Evolutionary conservation across 805 yeast genomes (phyloP), one percentile per base, ranked within the genome.

Genomic region (Myxozyma geophila): DNA sequence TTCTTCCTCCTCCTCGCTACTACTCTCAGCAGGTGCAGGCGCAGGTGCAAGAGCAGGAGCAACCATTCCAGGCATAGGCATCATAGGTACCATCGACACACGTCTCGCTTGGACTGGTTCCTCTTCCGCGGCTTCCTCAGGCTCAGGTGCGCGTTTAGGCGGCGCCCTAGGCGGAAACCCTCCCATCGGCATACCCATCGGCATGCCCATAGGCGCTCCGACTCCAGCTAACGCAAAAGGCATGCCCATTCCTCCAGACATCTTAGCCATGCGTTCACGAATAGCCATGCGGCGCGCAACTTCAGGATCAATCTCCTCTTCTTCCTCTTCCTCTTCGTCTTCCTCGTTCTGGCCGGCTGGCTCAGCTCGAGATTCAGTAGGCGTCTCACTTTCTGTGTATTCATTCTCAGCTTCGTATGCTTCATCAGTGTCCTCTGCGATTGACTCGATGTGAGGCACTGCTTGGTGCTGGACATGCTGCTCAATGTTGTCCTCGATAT

Each of bases 231-330:
- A 17, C 10, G 74, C 73, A 50, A 86, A 89, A 84, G 62, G 89
- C 72, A 70, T 65, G 23, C 86, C 85, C 77, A 88, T 82, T 4
- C 92, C 92, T 21, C 97, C 96, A 0, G 98, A 89, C 19, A 93
- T 82, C 71, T 87, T 90, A n/a, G 99, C 98, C 97, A 93, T 93
- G 65, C 98, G 84, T 67, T 89, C 97, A 21, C 96, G 87, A 58
- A 93, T 79, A 7, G 87, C 90, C 54, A 87, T 83, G 70, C 95
- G 83, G 60, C 88, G 84, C 5, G 87, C 80, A 66, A 89, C 95
- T 72, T 89, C 96, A 49, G 85, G 89, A 58, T 89, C 93, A 58
- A 85, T 88, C 0, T 84, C 89, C 0, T 80, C 85, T 2, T 81
- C 85, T 1, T 79, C 85, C 1, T 79, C 85, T 0, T 79, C 85